Evolutionary conservation across 1,284 basidiomycete species (phyloP), one percentile per base, ranked within the genome.

Genomic region (Schizophyllum commune): DNA sequence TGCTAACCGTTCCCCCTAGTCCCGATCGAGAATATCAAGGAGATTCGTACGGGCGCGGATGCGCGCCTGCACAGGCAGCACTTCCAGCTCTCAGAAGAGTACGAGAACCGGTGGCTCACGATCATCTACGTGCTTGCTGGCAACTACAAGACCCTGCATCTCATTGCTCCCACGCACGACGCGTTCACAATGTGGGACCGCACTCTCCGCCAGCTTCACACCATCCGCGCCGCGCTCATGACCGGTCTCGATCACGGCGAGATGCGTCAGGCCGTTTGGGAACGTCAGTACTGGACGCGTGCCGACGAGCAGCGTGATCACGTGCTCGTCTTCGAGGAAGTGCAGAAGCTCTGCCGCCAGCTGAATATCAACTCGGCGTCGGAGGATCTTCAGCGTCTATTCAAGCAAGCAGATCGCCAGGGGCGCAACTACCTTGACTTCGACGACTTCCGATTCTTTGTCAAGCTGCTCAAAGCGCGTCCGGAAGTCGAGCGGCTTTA

Each of bases 61-160:
- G 85, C 92, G 32, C 78, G 89, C 39, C 89, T 91, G 67, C 91
- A 93, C 7, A 34, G 32, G 2, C 20, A 22, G 21, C 32, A 32
- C 17, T 13, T 5, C 55, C 27, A n/a, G 21, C 17, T 32, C 15
- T 54, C 8, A 11, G 17, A 22, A 32, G n/a, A 21, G 27, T 33
- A 55, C 61, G 57, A 51, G 57, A 21, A 11, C 13, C 4, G 17
- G 33, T 94, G 90, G 89, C 77, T 93, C 61, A 90, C 89, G 6
- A 82, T 92, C 76, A 79, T 92, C 60, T 92, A 93, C 69, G 82
- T 89, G 56, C 78, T 88, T 61, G 86, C 86, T 27, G 85, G 85
- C 34, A 83, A 84, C 56, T 98, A 96, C 85, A 98, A 98, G 77
- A 91, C 92, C 0, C 82, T 97, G 13, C 94, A 98, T 70, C 81